phyloP scores from a whole-genome alignment of 2,329 filamentous ascomycete species.

The Mycosphaerella arachidis region DNA sequence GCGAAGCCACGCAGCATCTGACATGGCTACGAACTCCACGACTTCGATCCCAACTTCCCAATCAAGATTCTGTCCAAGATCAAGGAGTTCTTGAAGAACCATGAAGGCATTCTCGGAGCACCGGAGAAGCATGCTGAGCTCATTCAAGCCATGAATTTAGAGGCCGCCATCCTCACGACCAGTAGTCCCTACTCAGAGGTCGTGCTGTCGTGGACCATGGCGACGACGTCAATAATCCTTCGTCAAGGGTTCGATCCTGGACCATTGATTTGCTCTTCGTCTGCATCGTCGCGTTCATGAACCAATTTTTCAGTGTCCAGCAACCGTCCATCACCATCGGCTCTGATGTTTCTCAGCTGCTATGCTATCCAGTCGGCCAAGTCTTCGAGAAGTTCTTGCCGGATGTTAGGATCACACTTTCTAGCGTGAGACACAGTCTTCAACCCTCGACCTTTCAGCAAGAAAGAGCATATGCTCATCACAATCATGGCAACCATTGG shows the following conservation, averaged over 20 bases:
- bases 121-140: slow-evolving; percentile 9
- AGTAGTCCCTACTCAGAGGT: slow-evolving; percentile 25
- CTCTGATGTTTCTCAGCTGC: slow-evolving; percentile 29
- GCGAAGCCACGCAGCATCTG: slow-evolving; percentile 2
- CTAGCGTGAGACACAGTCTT: slow-evolving; percentile 55
- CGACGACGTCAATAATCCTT: slow-evolving; percentile 24
- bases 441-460: slow-evolving; percentile 57
- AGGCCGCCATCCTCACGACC: slow-evolving; percentile 7
- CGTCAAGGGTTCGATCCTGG: slow-evolving; percentile 32
- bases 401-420: slow-evolving; percentile 48
- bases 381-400: slow-evolving; percentile 55
- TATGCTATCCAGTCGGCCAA: slow-evolving; percentile 42
- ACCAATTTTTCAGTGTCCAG: slow-evolving; percentile 31
- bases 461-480: slow-evolving; percentile 59
- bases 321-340: slow-evolving; percentile 31
- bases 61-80: slow-evolving; percentile 7
- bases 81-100: slow-evolving; percentile 10
- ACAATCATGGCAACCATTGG: slow-evolving; percentile 60
- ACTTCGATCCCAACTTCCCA: slow-evolving; percentile 16
- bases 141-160: slow-evolving; percentile 4
- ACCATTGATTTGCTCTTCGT: slow-evolving; percentile 29
- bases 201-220: slow-evolving; percentile 21
- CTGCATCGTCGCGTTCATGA: slow-evolving; percentile 27
- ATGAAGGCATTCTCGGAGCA: slow-evolving; percentile 1
- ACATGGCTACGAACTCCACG: slow-evolving; percentile 7